Percentiles rank a stretch among this genome's conserved stretches.
Evolutionary conservation across 305 asterid genomes (phyloP).

Genomic region (Fraxinus nigra): DNA sequence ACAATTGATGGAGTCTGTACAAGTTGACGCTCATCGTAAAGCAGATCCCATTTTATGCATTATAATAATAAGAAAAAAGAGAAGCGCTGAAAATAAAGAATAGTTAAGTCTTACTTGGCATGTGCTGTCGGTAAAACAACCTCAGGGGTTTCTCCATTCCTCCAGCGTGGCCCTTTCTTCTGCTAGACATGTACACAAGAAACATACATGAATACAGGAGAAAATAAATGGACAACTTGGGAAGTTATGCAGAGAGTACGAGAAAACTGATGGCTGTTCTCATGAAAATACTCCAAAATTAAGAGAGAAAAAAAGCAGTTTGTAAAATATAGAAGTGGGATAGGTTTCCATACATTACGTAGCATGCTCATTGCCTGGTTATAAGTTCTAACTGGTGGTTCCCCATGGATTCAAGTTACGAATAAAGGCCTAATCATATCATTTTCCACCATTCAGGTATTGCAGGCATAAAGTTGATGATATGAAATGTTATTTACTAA

Average conservation of each 20-base stretch:
- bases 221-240: constrained; percentile 18
- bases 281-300: not conserved
- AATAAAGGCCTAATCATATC: not conserved
- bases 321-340: not conserved
- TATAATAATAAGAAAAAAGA: constrained; percentile 8
- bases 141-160: constrained; percentile 70
- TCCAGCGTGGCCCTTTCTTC: constrained; percentile 82
- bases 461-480: not conserved
- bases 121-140: constrained; percentile 54
- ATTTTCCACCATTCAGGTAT: not conserved
- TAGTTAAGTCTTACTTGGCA: constrained; percentile 65
- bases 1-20: constrained; percentile 86
- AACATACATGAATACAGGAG: constrained; percentile 8
- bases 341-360: not conserved
- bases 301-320: not conserved
- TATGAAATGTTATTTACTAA: not conserved
- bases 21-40: constrained; percentile 24
- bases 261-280: not conserved
- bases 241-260: constrained; percentile 12
- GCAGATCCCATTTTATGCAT: constrained; percentile 3
- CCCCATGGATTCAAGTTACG: not conserved
- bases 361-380: not conserved
- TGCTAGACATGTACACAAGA: constrained; percentile 29
- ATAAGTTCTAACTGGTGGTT: not conserved
- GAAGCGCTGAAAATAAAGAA: constrained; percentile 12